phyloP scores from a whole-genome alignment of 2,329 filamentous ascomycete species.

The Cladosporium sp. region DNA sequence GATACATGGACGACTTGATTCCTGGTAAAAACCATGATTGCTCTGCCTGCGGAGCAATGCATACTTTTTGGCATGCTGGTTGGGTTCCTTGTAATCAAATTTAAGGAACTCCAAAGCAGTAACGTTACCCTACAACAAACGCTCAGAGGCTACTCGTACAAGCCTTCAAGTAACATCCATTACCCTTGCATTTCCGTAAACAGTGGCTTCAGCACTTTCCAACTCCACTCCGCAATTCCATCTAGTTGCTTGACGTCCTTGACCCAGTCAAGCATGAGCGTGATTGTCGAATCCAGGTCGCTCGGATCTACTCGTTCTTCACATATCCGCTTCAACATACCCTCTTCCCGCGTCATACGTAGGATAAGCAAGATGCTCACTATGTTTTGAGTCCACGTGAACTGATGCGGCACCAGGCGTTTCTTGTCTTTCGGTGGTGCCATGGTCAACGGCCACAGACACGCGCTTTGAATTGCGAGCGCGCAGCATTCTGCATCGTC shows the following conservation, averaged over 20 bases:
- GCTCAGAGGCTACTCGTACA: too few species aligned
- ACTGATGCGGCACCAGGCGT: constrained; percentile 58
- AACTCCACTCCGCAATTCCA: constrained; percentile 57
- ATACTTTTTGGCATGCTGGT: too few species aligned
- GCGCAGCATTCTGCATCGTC: constrained; percentile 57
- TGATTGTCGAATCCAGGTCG: constrained; percentile 56
- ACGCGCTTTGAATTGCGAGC: constrained; percentile 55
- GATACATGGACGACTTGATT: too few species aligned
- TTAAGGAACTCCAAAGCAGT: too few species aligned
- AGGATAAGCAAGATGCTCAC: constrained; percentile 59
- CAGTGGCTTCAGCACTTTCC: constrained; percentile 51
- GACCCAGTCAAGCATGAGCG: constrained; percentile 60
- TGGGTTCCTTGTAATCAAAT: too few species aligned
- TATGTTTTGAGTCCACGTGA: constrained; percentile 64
- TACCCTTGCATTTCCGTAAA: constrained; percentile 28
- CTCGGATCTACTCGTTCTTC: too few species aligned
- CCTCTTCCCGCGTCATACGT: constrained; percentile 55
- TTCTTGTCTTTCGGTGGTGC: constrained; percentile 58
- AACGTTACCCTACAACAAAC: too few species aligned
- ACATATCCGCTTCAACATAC: too few species aligned
- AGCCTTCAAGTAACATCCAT: too few species aligned
- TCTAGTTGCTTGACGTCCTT: constrained; percentile 57
- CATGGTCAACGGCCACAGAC: constrained; percentile 37
- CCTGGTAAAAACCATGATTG: too few species aligned
- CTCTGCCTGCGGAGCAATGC: too few species aligned